phyloP scores from a whole-genome alignment of 2,329 filamentous ascomycete genomes.

The Fusarium ambrosium region DNA sequence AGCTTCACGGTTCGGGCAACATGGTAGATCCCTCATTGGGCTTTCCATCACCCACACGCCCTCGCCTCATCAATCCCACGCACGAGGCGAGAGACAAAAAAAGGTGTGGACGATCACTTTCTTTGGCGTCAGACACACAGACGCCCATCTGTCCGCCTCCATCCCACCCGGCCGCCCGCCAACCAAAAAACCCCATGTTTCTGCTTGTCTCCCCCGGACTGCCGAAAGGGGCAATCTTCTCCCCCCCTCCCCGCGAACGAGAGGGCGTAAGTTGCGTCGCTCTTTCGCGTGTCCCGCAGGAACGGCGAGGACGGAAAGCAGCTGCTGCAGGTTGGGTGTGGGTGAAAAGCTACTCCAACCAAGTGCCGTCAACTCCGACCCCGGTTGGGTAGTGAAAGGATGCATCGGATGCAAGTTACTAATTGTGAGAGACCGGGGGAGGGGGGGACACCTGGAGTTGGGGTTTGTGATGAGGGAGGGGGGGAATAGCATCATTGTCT shows the following conservation, averaged over 20 bases:
- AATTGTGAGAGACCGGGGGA: background rate
- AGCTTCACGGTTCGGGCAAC: constrained; percentile 8
- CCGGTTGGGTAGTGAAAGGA: background rate
- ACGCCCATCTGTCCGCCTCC: constrained; percentile 38
- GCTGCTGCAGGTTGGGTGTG: constrained; percentile 9
- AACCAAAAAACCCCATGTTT: constrained; percentile 26
- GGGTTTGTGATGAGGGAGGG: background rate
- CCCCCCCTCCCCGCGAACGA: constrained; percentile 30
- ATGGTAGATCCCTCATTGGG: constrained; percentile 7
- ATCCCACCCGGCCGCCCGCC: constrained; percentile 42
- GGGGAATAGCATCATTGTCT: constrained; percentile 19
- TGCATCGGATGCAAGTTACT: constrained; percentile 20
- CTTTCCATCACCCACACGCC: background rate
- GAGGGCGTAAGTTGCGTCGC: constrained; percentile 12
- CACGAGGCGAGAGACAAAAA: background rate
- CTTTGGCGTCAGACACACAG: constrained; percentile 14
- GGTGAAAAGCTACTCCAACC: constrained; percentile 8
- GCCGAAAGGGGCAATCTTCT: constrained; percentile 35
- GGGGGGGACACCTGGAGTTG: background rate
- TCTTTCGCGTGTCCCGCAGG: constrained; percentile 38
- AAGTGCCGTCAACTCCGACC: constrained; percentile 11
- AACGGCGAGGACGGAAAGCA: constrained; percentile 30
- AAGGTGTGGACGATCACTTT: constrained; percentile 16
- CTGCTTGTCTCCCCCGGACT: constrained; percentile 32
- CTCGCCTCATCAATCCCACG: constrained; percentile 2